These are phyloP conservation scores for Globisporangium orthogonon DNA, from an alignment of 352 stramenopile species.

Conservation along the genomic window DNA sequence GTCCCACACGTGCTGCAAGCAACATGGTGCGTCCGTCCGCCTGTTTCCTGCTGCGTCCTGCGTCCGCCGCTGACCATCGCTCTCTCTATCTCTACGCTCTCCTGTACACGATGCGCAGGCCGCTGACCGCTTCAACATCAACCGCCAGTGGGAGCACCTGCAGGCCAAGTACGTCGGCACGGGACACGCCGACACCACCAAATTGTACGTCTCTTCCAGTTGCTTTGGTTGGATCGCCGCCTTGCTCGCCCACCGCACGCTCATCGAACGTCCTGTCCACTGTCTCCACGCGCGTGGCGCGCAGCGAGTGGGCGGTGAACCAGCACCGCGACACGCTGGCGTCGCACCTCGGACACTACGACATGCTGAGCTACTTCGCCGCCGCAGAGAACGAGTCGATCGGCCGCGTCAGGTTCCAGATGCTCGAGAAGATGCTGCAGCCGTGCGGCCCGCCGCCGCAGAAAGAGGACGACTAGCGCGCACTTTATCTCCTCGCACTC, in stretches of 20 bases:
- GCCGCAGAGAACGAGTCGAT: slow-evolving; percentile 97
- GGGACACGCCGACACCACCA: slow-evolving; percentile 95
- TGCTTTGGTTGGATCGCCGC: no score
- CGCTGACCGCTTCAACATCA: slow-evolving; percentile 88
- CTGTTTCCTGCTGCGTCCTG: background rate
- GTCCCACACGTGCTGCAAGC: background rate
- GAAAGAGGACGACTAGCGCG: slow-evolving; percentile 65
- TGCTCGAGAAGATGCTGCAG: slow-evolving; percentile 79
- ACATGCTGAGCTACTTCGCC: slow-evolving; percentile 97
- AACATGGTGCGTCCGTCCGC: background rate
- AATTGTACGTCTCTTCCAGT: slow-evolving; percentile 77
- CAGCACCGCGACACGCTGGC: slow-evolving; percentile 97
- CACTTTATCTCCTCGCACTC: no score
- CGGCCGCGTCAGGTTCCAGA: slow-evolving; percentile 79
- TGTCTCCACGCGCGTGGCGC: background rate
- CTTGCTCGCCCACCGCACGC: background rate
- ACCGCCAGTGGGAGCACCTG: slow-evolving; percentile 91
- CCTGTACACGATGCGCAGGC: slow-evolving; percentile 24
- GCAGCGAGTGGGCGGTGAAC: slow-evolving; percentile 96
- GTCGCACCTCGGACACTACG: slow-evolving; percentile 95
- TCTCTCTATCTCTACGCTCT: background rate
- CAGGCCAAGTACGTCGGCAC: slow-evolving; percentile 95
- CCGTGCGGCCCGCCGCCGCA: slow-evolving; percentile 65
- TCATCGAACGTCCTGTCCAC: background rate
- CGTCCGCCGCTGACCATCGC: background rate